Percentiles rank a stretch among this genome's conserved stretches.
Conservation (phyloP, 352 stramenopile genomes). For the Phytophthora lateralis region DNA sequence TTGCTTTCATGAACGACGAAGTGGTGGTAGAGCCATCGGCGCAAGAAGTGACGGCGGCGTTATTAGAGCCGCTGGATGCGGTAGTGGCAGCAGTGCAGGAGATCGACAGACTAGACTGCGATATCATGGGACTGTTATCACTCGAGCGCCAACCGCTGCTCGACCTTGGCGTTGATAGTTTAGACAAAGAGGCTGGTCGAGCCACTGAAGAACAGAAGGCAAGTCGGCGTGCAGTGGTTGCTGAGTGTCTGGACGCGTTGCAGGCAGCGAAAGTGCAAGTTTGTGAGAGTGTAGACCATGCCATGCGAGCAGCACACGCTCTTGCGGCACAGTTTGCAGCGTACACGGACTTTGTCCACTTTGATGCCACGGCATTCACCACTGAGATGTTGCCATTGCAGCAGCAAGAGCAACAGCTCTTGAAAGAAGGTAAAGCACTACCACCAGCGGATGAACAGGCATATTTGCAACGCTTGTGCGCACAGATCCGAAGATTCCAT, state of each 20-base stretch:
- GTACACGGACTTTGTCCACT: conserved; percentile 85
- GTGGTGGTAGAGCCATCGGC: conserved; percentile 68
- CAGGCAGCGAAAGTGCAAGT: conserved; percentile 60
- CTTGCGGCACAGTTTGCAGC: conserved; percentile 74
- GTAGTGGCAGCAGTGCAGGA: conserved; percentile 78
- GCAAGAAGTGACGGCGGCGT: conserved; percentile 73
- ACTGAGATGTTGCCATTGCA: conserved; percentile 52
- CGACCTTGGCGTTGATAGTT: conserved; percentile 46
- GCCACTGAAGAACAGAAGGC: conserved; percentile 8
- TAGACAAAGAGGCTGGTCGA: neutral
- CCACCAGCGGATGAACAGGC: conserved; percentile 17
- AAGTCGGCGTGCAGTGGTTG: conserved; percentile 40
- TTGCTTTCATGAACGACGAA: conserved; percentile 49
- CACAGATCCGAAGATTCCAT: conserved; percentile 82
- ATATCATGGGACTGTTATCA: conserved; percentile 90
- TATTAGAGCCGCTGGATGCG: conserved; percentile 83
- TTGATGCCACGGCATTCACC: conserved; percentile 83
- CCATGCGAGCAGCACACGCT: conserved; percentile 69
- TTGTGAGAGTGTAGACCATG: conserved; percentile 51
- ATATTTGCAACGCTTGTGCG: conserved; percentile 59
- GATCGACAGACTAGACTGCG: conserved; percentile 87
- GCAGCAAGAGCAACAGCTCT: conserved; percentile 38
- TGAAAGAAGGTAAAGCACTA: conserved; percentile 25
- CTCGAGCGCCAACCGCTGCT: conserved; percentile 69
- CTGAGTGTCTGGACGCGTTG: conserved; percentile 55